These are phyloP conservation scores for Saksenaea vasiformis DNA, from an alignment of 371 early-diverging fungal genomes.

Conservation along the genomic window DNA sequence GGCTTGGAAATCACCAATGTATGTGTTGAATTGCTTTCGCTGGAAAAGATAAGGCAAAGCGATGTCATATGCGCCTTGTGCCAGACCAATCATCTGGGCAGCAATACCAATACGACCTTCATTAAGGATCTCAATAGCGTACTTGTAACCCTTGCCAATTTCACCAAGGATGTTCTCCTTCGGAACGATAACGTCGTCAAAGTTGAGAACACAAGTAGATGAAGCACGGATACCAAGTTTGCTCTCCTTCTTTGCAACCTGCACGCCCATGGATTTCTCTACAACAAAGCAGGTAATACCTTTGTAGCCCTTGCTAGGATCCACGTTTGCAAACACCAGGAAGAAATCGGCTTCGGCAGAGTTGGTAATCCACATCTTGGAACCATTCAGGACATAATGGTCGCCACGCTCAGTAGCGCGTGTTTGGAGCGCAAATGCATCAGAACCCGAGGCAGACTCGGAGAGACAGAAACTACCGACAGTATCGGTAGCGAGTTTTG, in stretches of 20 bases:
- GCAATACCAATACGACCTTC: slow-evolving; percentile 99
- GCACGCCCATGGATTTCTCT: slow-evolving; percentile 93
- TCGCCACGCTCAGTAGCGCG: slow-evolving; percentile 89
- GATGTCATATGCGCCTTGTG: slow-evolving; percentile 92
- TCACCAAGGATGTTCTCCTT: slow-evolving; percentile 90
- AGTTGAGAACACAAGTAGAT: slow-evolving; percentile 91
- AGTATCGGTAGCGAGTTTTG: slow-evolving; percentile 78
- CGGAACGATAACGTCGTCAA: slow-evolving; percentile 93
- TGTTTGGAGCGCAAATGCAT: slow-evolving; percentile 96
- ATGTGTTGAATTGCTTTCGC: slow-evolving; percentile 91
- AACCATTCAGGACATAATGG: slow-evolving; percentile 89
- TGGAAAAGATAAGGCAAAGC: slow-evolving; percentile 93
- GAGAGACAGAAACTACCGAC: slow-evolving; percentile 96
- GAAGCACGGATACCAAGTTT: slow-evolving; percentile 98
- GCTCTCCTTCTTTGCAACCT: slow-evolving; percentile 95
- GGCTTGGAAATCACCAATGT: slow-evolving; percentile 93
- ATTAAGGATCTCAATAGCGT: slow-evolving; percentile 97
- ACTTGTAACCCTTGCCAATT: slow-evolving; percentile 97
- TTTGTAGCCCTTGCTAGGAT: slow-evolving; percentile 94
- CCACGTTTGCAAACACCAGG: slow-evolving; percentile 95
- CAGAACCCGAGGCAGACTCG: slow-evolving; percentile 92
- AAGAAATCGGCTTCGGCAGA: slow-evolving; percentile 92
- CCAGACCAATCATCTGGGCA: slow-evolving; percentile 97
- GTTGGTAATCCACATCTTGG: slow-evolving; percentile 95
- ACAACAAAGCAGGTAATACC: slow-evolving; percentile 98